Evolutionary conservation across 2,329 filamentous ascomycete species (phyloP).

Genomic region (Fusarium equiseti): DNA sequence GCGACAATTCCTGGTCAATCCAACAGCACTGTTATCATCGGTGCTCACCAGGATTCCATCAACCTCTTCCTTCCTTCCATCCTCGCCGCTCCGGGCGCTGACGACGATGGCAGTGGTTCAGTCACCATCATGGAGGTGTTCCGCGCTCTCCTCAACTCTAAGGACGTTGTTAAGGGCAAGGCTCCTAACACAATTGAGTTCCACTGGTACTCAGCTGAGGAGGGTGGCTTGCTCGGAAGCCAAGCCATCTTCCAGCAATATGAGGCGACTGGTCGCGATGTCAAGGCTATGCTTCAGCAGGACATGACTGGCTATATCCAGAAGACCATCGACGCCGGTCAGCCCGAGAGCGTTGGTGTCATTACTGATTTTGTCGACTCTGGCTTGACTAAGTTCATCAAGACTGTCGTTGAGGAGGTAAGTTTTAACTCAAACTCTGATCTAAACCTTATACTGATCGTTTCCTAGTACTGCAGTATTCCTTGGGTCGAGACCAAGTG

Average conservation of each 20-base stretch:
- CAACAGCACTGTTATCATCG: slow-evolving; percentile 87
- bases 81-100: slow-evolving; percentile 89
- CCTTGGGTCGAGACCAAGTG: slow-evolving; percentile 90
- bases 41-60: slow-evolving; percentile 94
- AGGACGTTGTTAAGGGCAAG: slow-evolving; percentile 76
- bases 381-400: slow-evolving; percentile 88
- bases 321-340: slow-evolving; percentile 83
- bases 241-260: slow-evolving; percentile 91
- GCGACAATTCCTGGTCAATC: slow-evolving; percentile 89
- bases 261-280: slow-evolving; percentile 75
- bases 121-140: slow-evolving; percentile 96
- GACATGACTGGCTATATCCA: slow-evolving; percentile 96
- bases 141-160: slow-evolving; percentile 80
- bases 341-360: slow-evolving; percentile 88
- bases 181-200: slow-evolving; percentile 92
- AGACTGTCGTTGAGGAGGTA: slow-evolving; percentile 78
- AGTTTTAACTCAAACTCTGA: neutral
- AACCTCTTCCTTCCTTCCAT: slow-evolving; percentile 90
- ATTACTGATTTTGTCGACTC: slow-evolving; percentile 92
- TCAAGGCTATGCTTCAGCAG: slow-evolving; percentile 98
- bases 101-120: slow-evolving; percentile 92
- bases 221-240: slow-evolving; percentile 86
- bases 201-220: slow-evolving; percentile 95
- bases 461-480: slow-evolving; percentile 82
- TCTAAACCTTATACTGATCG: slow-evolving; percentile 1